Conservation (phyloP, 139 green algal genomes). For the Tetradesmus obliquus region DNA sequence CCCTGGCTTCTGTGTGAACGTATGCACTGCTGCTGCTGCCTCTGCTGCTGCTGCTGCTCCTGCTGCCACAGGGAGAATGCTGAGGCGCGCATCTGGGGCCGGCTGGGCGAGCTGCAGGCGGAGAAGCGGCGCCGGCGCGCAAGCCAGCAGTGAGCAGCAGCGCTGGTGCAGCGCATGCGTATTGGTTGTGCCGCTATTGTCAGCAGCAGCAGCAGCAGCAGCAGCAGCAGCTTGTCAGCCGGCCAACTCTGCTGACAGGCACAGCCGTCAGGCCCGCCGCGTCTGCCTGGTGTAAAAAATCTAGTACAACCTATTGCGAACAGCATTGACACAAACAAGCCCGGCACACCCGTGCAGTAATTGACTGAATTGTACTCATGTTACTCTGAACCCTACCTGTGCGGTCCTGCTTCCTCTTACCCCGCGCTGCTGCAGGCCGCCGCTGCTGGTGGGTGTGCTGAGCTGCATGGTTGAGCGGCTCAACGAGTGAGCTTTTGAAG, state of each 20-base stretch:
- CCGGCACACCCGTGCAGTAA: too few species aligned
- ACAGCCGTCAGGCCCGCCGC: too few species aligned
- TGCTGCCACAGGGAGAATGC: slow-evolving; percentile 78
- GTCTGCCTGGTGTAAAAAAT: too few species aligned
- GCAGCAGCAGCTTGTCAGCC: too few species aligned
- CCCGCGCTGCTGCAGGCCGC: slow-evolving; percentile 4
- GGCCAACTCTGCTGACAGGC: too few species aligned
- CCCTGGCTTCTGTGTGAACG: too few species aligned
- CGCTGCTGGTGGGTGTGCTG: slow-evolving; percentile 84
- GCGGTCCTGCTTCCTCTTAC: too few species aligned
- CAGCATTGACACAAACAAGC: too few species aligned
- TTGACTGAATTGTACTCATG: too few species aligned
- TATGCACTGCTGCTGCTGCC: neutral
- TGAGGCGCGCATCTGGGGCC: slow-evolving; percentile 74
- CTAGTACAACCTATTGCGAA: too few species aligned
- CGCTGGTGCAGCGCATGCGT: neutral
- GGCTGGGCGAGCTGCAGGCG: slow-evolving; percentile 72
- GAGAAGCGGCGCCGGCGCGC: slow-evolving; percentile 50
- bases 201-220: neutral
- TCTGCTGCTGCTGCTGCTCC: neutral
- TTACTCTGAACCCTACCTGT: too few species aligned
- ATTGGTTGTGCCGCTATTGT: neutral
- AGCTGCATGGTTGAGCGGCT: slow-evolving; percentile 96
- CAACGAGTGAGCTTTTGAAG: slow-evolving; percentile 53
- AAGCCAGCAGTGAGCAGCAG: slow-evolving; percentile 12